Evolutionary conservation across 352 stramenopile species (phyloP), one percentile per base, ranked within the genome.

Genomic region (Globisporangium middletonii): DNA sequence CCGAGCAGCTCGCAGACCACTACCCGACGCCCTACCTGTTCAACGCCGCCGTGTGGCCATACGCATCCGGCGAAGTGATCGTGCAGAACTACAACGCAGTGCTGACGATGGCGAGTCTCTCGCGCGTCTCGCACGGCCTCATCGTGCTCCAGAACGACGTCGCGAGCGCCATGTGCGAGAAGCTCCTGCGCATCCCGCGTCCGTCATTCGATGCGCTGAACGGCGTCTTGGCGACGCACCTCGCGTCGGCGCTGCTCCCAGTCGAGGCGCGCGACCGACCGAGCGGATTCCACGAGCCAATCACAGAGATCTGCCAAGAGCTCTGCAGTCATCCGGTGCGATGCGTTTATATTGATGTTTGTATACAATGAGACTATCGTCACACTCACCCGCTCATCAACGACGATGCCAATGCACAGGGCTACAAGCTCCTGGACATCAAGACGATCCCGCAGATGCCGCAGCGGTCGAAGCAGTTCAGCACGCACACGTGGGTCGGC

Each of bases 71-170:
- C 3, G 86, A 96, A 60, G 83, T 94, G 13, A 92, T 95, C 37
- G 83, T 96, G 45, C 88, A 96, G 60, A 93, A 94, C 64, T 96
- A 96, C 71, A 96, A 96, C 68, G 71, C 83, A n/a, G 64, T 95
- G 53, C 82, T 96, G 26, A 95, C 84, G 2, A 88, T 94, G 57
- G 85, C 86, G 26, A 76, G 81, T 41, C 77, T 96, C 19, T 63
- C 75, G n/a, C 68, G 80, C 13, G 73, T 62, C 26, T 56, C 69
- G 3, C 67, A 92, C 52, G 76, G 79, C 43, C 70, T 94, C 47
- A 55, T 94, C 30, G 77, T 89, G 64, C 60, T 94, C 19, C 73
- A 83, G 53, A 94, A 94, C 51, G 83, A 94, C 58, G 53, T 59
- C 15, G 79, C 77, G 19, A 75, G 67, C 49, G 53, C 70, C 12